Evolutionary conservation across 768 basidiomycete genomes (phyloP).

Genomic region (Neoboletus magnificus): DNA sequence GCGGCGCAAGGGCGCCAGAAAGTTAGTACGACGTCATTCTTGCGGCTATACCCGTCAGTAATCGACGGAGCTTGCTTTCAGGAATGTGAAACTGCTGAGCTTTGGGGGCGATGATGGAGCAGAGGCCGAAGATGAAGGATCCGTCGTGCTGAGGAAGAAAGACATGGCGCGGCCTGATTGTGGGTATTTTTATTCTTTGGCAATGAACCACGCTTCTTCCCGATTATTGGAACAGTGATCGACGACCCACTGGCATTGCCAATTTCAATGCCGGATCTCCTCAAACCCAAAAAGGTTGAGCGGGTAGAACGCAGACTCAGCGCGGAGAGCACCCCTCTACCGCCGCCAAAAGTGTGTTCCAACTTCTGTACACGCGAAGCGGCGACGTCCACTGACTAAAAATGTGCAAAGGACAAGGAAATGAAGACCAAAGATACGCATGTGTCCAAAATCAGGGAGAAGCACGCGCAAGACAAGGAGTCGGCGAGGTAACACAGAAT

Average conservation of each 20-base stretch:
- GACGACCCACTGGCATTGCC: constrained; percentile 8
- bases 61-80: constrained; percentile 28
- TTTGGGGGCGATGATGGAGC: constrained; percentile 75
- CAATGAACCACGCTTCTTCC: not conserved
- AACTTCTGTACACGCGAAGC: not conserved
- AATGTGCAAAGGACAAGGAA: constrained; percentile 1
- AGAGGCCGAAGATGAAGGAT: constrained; percentile 55
- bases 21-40: constrained; percentile 47
- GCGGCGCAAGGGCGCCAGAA: constrained; percentile 77
- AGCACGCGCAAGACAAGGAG: constrained; percentile 69
- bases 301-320: not conserved
- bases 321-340: not conserved
- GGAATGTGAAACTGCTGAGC: constrained; percentile 86
- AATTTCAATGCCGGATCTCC: constrained; percentile 7
- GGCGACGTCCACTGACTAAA: not conserved
- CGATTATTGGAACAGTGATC: constrained; percentile 21
- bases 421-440: constrained; percentile 39
- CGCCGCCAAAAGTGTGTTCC: constrained; percentile 18
- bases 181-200: constrained; percentile 37
- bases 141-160: constrained; percentile 66
- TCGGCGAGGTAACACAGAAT: constrained; percentile 47
- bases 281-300: constrained; percentile 1
- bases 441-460: constrained; percentile 68
- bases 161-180: constrained; percentile 80
- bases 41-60: not conserved